Evolutionary conservation across 2,329 filamentous ascomycete genomes (phyloP).

Genomic region (Ceratocystis diversiconidia): DNA sequence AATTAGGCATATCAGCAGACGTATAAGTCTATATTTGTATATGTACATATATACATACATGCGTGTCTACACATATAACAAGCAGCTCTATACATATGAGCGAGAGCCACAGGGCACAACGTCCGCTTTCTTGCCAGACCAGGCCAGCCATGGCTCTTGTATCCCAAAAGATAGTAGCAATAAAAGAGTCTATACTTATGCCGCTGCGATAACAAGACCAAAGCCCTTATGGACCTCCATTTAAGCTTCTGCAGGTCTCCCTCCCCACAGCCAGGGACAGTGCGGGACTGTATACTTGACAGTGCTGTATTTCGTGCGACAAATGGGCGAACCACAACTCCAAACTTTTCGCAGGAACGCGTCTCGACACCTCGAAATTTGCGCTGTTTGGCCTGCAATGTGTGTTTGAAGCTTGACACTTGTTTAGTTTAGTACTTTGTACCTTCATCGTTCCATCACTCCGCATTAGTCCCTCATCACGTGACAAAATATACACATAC

Average conservation of each 20-base stretch:
- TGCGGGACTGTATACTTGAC: neutral
- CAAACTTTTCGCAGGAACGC: neutral
- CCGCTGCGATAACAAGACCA: neutral
- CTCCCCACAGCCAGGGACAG: neutral
- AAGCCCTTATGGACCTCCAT: neutral
- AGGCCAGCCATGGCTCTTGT: too few species aligned
- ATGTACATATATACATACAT: neutral
- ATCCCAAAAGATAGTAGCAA: too few species aligned
- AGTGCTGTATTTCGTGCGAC: neutral
- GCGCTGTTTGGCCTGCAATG: neutral
- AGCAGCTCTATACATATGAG: too few species aligned
- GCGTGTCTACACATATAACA: neutral
- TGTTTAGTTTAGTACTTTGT: too few species aligned
- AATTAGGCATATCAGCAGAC: neutral
- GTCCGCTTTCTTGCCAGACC: too few species aligned
- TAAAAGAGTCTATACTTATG: too few species aligned
- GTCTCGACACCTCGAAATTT: slow-evolving; percentile 13
- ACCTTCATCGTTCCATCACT: too few species aligned
- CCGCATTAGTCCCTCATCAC: slow-evolving; percentile 26
- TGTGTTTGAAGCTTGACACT: too few species aligned
- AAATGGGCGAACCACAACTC: neutral
- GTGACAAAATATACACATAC: neutral
- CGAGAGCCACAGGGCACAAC: too few species aligned
- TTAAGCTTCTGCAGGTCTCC: neutral
- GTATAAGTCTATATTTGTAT: neutral